phyloP scores from a whole-genome alignment of 306 rosid genomes.

The Carpinus fangiana region DNA sequence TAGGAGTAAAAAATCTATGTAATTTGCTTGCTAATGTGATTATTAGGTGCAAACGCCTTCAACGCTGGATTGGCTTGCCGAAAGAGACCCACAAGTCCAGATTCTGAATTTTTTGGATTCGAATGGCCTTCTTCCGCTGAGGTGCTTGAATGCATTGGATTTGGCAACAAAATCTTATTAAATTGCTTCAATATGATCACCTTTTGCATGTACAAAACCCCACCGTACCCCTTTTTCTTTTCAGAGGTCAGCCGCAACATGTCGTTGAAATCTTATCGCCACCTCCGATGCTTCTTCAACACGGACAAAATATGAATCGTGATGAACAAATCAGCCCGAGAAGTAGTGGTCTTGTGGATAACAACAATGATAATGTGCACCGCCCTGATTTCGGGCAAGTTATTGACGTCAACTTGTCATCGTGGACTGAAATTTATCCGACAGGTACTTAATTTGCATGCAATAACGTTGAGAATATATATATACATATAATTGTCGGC shows the following conservation, averaged over 20 bases:
- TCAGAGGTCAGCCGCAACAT: slow-evolving; percentile 40
- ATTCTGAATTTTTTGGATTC: slow-evolving; percentile 43
- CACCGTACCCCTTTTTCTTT: background rate
- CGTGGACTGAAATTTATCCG: slow-evolving; percentile 42
- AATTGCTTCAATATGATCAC: background rate
- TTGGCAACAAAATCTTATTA: background rate
- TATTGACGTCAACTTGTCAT: slow-evolving; percentile 24
- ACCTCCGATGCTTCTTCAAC: slow-evolving; percentile 21
- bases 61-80: slow-evolving; percentile 43
- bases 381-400: slow-evolving; percentile 35
- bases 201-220: slow-evolving; percentile 3
- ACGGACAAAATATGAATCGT: slow-evolving; percentile 24
- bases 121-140: slow-evolving; percentile 37
- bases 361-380: background rate
- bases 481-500: background rate
- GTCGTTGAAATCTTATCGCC: slow-evolving; percentile 30
- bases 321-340: slow-evolving; percentile 25
- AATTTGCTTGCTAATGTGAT: background rate
- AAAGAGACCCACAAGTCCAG: slow-evolving; percentile 39
- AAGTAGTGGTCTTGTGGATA: slow-evolving; percentile 16
- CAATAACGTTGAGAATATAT: background rate
- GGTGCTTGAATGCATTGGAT: slow-evolving; percentile 29
- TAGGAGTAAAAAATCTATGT: background rate
- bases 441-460: slow-evolving; percentile 28
- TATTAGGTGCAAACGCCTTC: slow-evolving; percentile 31